A percentile compares a stretch with the other conserved stretches of the same genome.
These are phyloP conservation scores for Fusarium luffae DNA, from an alignment of 2,329 filamentous ascomycete species.

Conservation along the genomic window DNA sequence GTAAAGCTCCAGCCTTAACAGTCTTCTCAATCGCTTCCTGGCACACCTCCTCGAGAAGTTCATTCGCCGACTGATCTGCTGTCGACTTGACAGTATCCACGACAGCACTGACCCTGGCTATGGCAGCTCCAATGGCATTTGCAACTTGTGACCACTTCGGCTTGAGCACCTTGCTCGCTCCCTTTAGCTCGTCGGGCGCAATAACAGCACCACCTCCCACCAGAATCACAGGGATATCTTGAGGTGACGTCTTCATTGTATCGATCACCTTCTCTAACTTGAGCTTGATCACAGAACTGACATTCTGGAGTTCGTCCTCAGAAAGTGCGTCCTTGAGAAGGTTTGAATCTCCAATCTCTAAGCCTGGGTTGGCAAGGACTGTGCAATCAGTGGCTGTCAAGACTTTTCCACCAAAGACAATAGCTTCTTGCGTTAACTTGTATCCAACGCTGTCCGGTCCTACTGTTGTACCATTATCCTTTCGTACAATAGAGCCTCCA, in stretches of 20 bases:
- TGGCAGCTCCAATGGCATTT: constrained; percentile 73
- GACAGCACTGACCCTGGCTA: constrained; percentile 67
- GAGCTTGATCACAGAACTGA: constrained; percentile 55
- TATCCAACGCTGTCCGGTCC: constrained; percentile 73
- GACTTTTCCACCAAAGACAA: constrained; percentile 66
- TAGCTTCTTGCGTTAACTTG: constrained; percentile 62
- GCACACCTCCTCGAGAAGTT: constrained; percentile 53
- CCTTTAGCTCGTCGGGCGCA: constrained; percentile 64
- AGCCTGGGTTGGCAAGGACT: constrained; percentile 47
- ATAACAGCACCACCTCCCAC: constrained; percentile 73
- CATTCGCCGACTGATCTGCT: constrained; percentile 52
- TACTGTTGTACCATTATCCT: constrained; percentile 55
- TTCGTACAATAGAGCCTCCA: constrained; percentile 65
- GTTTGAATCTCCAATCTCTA: constrained; percentile 56
- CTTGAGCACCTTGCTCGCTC: constrained; percentile 66
- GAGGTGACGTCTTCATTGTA: constrained; percentile 70
- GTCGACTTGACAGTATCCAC: constrained; percentile 64
- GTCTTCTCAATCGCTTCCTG: constrained; percentile 57
- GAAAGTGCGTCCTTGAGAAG: constrained; percentile 50
- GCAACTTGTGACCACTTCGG: constrained; percentile 69
- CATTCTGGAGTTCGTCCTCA: constrained; percentile 51
- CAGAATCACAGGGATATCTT: constrained; percentile 68
- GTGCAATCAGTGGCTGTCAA: constrained; percentile 70
- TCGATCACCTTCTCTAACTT: constrained; percentile 69
- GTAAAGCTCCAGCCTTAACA: constrained; percentile 58